Conservation (phyloP, 305 asterid genomes). For the Solanum aculeatissimum region DNA sequence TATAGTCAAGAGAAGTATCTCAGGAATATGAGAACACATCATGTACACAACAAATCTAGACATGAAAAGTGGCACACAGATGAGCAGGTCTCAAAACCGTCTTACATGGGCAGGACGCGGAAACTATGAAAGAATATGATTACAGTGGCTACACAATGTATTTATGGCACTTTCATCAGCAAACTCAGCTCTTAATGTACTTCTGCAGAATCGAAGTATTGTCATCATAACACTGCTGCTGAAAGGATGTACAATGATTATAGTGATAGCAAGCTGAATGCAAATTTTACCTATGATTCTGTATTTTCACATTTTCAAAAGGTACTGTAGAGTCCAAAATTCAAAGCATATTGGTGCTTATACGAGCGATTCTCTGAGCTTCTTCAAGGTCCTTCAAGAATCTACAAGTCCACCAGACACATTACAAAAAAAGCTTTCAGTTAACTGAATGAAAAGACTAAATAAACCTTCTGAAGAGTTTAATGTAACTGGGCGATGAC, state of each 20-base stretch:
- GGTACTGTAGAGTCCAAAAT: neutral
- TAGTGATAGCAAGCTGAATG: neutral
- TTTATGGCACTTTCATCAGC: neutral
- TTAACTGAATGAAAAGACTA: neutral
- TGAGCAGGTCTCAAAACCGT: neutral
- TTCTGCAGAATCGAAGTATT: neutral
- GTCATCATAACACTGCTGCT: neutral
- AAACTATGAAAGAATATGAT: neutral
- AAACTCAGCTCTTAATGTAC: neutral
- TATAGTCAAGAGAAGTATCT: neutral
- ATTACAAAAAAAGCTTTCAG: neutral
- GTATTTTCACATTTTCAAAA: neutral
- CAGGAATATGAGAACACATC: neutral
- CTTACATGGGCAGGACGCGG: neutral
- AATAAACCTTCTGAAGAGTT: neutral
- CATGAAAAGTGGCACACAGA: neutral
- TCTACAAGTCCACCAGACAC: slow-evolving; percentile 26
- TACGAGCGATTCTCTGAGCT: slow-evolving; percentile 74
- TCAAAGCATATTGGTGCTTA: slow-evolving; percentile 49
- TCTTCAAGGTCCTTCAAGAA: slow-evolving; percentile 93
- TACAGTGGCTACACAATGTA: neutral
- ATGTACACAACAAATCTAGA: neutral
- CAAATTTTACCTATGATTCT: neutral
- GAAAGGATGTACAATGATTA: neutral
- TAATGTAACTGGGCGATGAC: neutral